Evolutionary conservation across 345 rosid genomes (phyloP), one percentile per base, ranked within the genome.

Genomic region (Barbarea vulgaris): DNA sequence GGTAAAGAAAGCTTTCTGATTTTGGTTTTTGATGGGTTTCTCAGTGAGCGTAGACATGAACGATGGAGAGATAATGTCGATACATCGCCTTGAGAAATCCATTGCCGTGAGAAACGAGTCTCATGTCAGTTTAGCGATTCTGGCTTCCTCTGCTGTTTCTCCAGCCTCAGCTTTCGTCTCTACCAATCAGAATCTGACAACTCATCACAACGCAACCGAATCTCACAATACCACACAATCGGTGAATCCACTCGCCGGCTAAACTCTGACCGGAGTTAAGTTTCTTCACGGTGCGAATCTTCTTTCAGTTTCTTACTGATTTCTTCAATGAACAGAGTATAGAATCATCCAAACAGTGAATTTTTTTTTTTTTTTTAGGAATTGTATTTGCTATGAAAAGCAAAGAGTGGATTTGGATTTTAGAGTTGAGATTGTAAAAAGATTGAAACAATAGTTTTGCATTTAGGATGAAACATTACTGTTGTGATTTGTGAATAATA

Each of bases 61-160:
- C 42, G 75, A 76, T n/a, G 80, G 84, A 61, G 76, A 55, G 66
- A 67, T 79, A 34, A 71, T 64, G 53, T 77, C 78, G 0, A 48
- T 76, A 30, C 76, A 79, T 56, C 72, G 21, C 1, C 58, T 71
- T 4, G 78, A 75, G 59, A 82, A 72, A 39, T 25, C 73, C 13
- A 58, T 67, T 25, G 58, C 69, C 6, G 69, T 67, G 39, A 77
- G 70, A 54, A 79, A 69, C 62, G 57, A 79, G 50, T 50, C 76
- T 76, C 81, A 69, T 41, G 59, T 82, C 30, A 78, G 79, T 14
- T 44, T 82, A 6, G 72, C 82, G 36, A 30, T 82, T 67, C 75
- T 72, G 41, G 70, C 76, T 25, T 75, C 79, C 46, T 71, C 79
- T 15, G 71, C 81, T 12, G 50, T 71, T 15, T 52, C 82, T 0